phyloP scores from a whole-genome alignment of 768 basidiomycete genomes.

The Xerocomus spinulosus region DNA sequence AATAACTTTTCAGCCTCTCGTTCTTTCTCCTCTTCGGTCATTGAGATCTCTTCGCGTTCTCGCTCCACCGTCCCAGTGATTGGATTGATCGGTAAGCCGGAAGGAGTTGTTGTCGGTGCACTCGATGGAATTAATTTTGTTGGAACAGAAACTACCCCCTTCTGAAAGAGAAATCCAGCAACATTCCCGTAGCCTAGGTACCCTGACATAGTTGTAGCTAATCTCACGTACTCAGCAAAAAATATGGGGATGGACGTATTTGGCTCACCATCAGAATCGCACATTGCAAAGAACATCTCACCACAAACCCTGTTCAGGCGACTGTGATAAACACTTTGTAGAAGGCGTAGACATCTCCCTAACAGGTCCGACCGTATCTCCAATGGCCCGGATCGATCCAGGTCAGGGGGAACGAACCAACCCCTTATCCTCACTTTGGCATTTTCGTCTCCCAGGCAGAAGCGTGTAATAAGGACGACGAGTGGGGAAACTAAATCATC shows the following conservation, averaged over 20 bases:
- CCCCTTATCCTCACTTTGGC: conserved; percentile 55
- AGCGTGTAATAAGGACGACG: conserved; percentile 65
- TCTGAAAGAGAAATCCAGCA: conserved; percentile 90
- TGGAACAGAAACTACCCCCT: conserved; percentile 72
- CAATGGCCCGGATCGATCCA: conserved; percentile 76
- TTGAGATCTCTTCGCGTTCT: conserved; percentile 43
- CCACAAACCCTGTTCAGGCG: conserved; percentile 74
- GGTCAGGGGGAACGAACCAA: conserved; percentile 67
- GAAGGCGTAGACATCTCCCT: conserved; percentile 74
- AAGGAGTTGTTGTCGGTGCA: conserved; percentile 31
- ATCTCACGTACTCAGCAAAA: neutral
- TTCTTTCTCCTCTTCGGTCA: conserved; percentile 97
- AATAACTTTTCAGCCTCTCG: conserved; percentile 89
- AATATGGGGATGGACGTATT: neutral
- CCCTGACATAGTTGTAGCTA: conserved; percentile 68
- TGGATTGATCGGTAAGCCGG: conserved; percentile 61
- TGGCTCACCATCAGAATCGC: conserved; percentile 64
- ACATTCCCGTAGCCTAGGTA: conserved; percentile 94
- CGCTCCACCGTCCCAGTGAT: conserved; percentile 72
- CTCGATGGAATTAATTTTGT: conserved; percentile 30
- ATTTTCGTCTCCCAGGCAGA: conserved; percentile 61
- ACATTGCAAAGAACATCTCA: conserved; percentile 82
- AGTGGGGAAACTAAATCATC: conserved; percentile 81
- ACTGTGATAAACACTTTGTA: conserved; percentile 68
- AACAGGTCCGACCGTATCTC: conserved; percentile 70